Evolutionary conservation across 345 rosid species (phyloP).

Genomic region (Eucalyptus brandiana): DNA sequence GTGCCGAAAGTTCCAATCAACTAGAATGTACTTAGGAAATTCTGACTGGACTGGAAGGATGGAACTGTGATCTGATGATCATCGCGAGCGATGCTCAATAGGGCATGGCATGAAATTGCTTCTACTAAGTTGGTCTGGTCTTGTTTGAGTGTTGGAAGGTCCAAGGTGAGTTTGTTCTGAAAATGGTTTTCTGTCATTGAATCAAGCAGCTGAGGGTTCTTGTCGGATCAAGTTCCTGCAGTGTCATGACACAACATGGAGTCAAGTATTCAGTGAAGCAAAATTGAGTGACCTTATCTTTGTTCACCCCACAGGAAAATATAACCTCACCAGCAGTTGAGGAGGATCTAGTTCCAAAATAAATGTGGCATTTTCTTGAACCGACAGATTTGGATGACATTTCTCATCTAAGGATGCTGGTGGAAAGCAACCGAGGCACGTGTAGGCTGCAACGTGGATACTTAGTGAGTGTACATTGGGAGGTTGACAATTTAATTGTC

Average conservation of each 20-base stretch:
- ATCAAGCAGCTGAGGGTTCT: not conserved
- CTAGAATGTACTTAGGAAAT: not conserved
- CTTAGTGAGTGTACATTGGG: not conserved
- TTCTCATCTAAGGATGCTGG: not conserved
- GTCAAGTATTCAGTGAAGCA: not conserved
- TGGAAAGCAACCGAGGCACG: not conserved
- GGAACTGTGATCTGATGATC: not conserved
- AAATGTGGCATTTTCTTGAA: not conserved
- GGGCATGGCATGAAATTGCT: not conserved
- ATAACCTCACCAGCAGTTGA: not conserved
- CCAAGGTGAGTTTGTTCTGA: not conserved
- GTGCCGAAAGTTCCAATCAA: not conserved
- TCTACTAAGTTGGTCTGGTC: not conserved
- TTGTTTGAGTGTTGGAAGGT: not conserved
- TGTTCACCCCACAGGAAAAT: not conserved
- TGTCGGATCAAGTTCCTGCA: not conserved
- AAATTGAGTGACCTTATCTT: not conserved
- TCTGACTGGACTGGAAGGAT: not conserved
- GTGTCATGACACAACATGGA: not conserved
- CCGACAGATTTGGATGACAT: not conserved
- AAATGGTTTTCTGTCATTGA: not conserved
- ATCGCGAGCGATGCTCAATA: not conserved
- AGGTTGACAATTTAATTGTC: not conserved
- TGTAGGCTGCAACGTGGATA: not conserved
- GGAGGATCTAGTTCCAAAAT: not conserved